phyloP scores from a whole-genome alignment of 2,329 filamentous ascomycete genomes.

The Scortechinia acanthostroma region DNA sequence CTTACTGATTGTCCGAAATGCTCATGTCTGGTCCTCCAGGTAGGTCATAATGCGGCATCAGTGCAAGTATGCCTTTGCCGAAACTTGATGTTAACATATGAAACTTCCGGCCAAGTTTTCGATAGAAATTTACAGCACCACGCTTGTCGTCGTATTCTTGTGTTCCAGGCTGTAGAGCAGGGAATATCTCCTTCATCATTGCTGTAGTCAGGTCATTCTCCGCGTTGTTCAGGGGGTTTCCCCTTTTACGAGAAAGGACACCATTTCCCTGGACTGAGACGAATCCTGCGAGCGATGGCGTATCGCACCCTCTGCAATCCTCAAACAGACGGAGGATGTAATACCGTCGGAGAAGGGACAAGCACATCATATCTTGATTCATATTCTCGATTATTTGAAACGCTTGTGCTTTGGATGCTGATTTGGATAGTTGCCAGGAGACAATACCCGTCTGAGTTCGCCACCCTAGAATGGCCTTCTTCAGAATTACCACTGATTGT shows the following conservation, averaged over 20 bases:
- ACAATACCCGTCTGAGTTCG: background rate
- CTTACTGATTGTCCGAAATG: background rate
- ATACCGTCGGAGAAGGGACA: background rate
- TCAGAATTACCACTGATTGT: background rate
- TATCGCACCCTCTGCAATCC: background rate
- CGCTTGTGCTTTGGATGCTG: background rate
- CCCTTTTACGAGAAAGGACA: background rate
- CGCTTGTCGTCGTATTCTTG: background rate
- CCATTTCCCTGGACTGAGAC: background rate
- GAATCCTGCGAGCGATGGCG: background rate
- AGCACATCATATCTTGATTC: background rate
- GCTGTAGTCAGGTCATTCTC: background rate
- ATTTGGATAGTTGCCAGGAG: background rate
- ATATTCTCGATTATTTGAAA: background rate
- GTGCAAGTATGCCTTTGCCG: background rate
- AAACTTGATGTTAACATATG: background rate
- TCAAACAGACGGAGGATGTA: slow-evolving; percentile 1
- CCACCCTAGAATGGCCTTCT: background rate
- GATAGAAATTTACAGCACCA: background rate
- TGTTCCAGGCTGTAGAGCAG: background rate
- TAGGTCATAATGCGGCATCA: background rate
- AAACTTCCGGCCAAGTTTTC: background rate
- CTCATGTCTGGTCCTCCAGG: background rate
- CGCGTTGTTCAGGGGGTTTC: background rate
- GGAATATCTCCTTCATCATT: background rate